Base-by-base conservation (phyloP, 768 basidiomycete species). In the Cyclocybe aegerita region DNA sequence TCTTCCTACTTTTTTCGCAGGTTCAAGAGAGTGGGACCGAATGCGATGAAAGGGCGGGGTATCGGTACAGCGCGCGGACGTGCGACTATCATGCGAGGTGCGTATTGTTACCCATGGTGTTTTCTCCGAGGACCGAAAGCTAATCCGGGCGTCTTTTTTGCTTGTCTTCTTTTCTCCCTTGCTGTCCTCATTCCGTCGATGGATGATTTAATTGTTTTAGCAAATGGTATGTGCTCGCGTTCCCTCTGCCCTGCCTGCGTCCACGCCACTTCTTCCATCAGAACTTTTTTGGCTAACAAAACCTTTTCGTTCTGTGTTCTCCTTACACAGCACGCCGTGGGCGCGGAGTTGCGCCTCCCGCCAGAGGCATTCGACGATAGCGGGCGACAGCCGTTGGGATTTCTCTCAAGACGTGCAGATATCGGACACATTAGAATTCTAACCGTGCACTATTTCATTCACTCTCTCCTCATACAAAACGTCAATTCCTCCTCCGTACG, bases 31-130 rank as follows among this genome's bases (percentile, higher is more conserved):
- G 93, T 96, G 30, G 95, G 96, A 35, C 93, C 96, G 7, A 98
- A 97, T 66, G 96, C 94, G 14, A 98, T 98, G 95, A 86, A 91
- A 62, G 97, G 97, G 64, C 82, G 96, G 57, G 97, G 97, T 84
- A 99, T 99, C 65, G 97, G 97, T 62, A 97, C 96, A 64, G 96
- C 96, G 42, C 87, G 96, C 82, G 96, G 96, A 71, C 87, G 96
- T 70, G 96, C 96, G 39, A 98, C 96, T 10, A 98, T 98, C 61
- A 94, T 97, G 90, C 80, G 96, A 70, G 96, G 93, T 97, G 59
- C 59, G 90, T 65, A 17, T 37, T 56, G 43, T 33, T 52, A 11
- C 29, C 37, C 46, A 23, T 46, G 39, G 36, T 35, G 11, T 10
- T 54, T 45, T 53, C 39, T 36, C 50, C 39, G 33, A 42, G 31